Evolutionary conservation across 2,329 filamentous ascomycete species (phyloP), one percentile per base, ranked within the genome.

Genomic region (Fusarium verticillioides): DNA sequence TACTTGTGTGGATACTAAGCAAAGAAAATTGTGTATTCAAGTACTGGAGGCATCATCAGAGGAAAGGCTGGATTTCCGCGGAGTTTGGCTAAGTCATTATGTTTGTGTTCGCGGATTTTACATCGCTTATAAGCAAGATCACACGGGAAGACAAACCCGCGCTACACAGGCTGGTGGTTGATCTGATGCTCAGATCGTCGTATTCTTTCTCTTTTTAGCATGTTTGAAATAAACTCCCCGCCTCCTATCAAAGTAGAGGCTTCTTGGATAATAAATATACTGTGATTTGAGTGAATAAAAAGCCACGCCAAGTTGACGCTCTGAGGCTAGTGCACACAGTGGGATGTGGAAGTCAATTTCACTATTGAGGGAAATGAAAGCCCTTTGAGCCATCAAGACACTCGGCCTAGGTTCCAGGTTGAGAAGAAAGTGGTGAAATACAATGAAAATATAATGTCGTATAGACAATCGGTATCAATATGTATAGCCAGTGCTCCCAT

Each of bases 381-480:
- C 28, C 37, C 26, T 32, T 47, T 50, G 40, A 37, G 19, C 46
- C 42, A 30, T 32, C 44, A 19, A n/a, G 30, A 26, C 26, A 36
- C 32, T 37, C 34, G 36, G 36, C 23, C 36, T 36, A 19, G 47
- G 47, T 32, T 34, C 36, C 16, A 42, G 19, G n/a, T 40, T 40
- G 44, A 53, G 44, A 69, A 32, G 40, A 23, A 42, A 37, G 28
- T 49, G 21, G 4, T 52, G 28, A 66, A 60, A 61, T 56, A 50
- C 53, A 13, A 61, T 32, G 53, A 34, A 70, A 73, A 63, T 43
- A 39, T 66, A 66, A 66, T 62, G 67, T 63, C 58, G 59, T 60
- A 53, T 61, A 77, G 61, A 77, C 65, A 75, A 64, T 77, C 72
- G 73, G 73, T 78, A 77, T 78, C 76, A 64, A 73, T 65, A 57